Conservation (phyloP, 2,329 filamentous ascomycete genomes). For the Neoscytalidium dimidiatum region DNA sequence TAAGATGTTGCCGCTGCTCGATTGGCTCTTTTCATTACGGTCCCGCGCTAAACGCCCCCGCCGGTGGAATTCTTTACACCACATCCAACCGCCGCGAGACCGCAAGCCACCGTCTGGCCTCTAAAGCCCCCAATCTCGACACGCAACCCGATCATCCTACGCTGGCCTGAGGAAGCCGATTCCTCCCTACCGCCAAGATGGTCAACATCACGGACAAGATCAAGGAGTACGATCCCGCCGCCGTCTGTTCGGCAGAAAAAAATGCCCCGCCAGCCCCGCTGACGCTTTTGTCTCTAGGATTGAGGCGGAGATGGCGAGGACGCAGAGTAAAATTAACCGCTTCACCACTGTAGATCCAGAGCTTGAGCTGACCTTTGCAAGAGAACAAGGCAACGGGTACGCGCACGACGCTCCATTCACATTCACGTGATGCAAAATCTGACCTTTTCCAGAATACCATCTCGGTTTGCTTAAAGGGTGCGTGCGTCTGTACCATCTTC, state of each 20-base stretch:
- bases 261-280: neutral
- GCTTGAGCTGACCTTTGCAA: constrained; percentile 48
- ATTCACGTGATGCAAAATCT: constrained; percentile 33
- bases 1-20: neutral
- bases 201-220: constrained; percentile 99
- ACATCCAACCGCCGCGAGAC: neutral
- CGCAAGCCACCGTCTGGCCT: neutral
- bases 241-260: constrained; percentile 23
- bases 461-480: constrained; percentile 96
- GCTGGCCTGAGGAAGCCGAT: constrained; percentile 2
- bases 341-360: neutral
- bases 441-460: constrained; percentile 78
- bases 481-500: constrained; percentile 52
- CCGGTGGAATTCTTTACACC: constrained; percentile 11
- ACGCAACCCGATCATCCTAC: neutral
- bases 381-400: constrained; percentile 99
- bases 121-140: neutral
- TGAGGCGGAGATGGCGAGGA: constrained; percentile 98
- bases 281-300: constrained; percentile 58
- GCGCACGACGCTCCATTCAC: constrained; percentile 35
- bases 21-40: neutral
- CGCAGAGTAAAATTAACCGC: constrained; percentile 73
- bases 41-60: neutral
- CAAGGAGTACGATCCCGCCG: constrained; percentile 73
- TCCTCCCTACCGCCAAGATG: constrained; percentile 58